phyloP scores from a whole-genome alignment of 345 rosid genomes.

The Tarenaya hassleriana region DNA sequence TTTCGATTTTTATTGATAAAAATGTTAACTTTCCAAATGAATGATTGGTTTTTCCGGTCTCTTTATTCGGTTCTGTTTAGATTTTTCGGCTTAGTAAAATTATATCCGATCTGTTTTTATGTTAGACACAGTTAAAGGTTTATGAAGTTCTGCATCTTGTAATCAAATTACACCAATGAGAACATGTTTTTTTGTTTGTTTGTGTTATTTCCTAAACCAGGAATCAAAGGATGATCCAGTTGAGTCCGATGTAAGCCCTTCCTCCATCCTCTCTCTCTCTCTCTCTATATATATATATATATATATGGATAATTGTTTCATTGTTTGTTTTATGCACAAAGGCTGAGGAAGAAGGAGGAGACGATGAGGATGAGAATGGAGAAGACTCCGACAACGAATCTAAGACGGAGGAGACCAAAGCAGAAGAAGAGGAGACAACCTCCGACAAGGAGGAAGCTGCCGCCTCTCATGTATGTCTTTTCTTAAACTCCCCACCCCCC shows the following conservation, averaged over 20 bases:
- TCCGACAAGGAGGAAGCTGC: conserved; percentile 28
- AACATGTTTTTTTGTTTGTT: conserved; percentile 43
- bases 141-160: too few relatives aligned
- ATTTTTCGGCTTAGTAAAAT: too few relatives aligned
- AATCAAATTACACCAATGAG: conserved; percentile 30
- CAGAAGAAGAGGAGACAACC: conserved; percentile 19
- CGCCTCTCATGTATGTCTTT: conserved; percentile 41
- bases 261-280: too few relatives aligned
- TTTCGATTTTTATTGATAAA: too few relatives aligned
- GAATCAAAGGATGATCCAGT: conserved; percentile 58
- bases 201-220: conserved; percentile 30
- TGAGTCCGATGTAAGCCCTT: conserved; percentile 67
- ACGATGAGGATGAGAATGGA: conserved; percentile 36
- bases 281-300: too few relatives aligned
- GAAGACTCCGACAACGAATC: conserved; percentile 44
- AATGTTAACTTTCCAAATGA: too few relatives aligned
- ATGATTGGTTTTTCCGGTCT: too few relatives aligned
- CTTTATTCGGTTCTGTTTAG: too few relatives aligned
- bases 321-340: conserved; percentile 36
- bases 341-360: conserved; percentile 35
- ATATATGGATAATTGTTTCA: too few relatives aligned
- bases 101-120: too few relatives aligned
- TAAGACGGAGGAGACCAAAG: conserved; percentile 37
- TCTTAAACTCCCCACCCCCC: too few relatives aligned
- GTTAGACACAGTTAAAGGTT: too few relatives aligned